These are phyloP conservation scores for Globisporangium viniferum DNA, from an alignment of 352 stramenopile species.

Conservation along the genomic window DNA sequence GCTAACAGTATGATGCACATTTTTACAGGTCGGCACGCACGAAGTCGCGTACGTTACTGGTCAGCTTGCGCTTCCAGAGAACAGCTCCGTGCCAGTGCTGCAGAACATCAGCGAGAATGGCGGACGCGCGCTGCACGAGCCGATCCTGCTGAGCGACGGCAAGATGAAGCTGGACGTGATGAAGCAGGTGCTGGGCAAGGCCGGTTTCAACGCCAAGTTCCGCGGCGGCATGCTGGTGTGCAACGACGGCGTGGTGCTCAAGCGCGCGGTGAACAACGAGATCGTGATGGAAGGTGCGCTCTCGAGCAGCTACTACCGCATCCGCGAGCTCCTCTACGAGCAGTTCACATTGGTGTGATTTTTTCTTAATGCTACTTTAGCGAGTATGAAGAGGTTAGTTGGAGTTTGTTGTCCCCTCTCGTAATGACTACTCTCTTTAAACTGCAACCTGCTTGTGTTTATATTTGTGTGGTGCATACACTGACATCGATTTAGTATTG, in stretches of 20 bases:
- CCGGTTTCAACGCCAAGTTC: constrained; percentile 88
- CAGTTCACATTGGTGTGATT: constrained; percentile 84
- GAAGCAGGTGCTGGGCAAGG: constrained; percentile 85
- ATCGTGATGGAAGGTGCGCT: constrained; percentile 84
- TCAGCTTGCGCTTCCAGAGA: constrained; percentile 61
- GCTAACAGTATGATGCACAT: not conserved
- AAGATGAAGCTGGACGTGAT: constrained; percentile 90
- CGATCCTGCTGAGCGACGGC: constrained; percentile 83
- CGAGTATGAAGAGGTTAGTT: not conserved
- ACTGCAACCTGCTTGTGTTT: too few species aligned
- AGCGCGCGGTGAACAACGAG: constrained; percentile 84
- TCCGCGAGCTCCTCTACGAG: constrained; percentile 83
- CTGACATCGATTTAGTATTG: not conserved
- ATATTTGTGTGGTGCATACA: too few species aligned
- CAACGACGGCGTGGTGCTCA: constrained; percentile 87
- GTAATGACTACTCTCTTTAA: not conserved
- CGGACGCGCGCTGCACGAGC: constrained; percentile 51
- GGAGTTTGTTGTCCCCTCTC: not conserved
- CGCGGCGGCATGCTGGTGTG: constrained; percentile 87
- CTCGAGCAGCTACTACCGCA: constrained; percentile 85
- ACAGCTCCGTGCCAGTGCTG: constrained; percentile 68
- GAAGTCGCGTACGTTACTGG: constrained; percentile 87
- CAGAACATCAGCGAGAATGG: constrained; percentile 46
- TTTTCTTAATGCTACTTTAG: not conserved
- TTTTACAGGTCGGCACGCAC: constrained; percentile 64